phyloP scores from a whole-genome alignment of 2,329 filamentous ascomycete genomes.

The Aquanectria penicillioides region DNA sequence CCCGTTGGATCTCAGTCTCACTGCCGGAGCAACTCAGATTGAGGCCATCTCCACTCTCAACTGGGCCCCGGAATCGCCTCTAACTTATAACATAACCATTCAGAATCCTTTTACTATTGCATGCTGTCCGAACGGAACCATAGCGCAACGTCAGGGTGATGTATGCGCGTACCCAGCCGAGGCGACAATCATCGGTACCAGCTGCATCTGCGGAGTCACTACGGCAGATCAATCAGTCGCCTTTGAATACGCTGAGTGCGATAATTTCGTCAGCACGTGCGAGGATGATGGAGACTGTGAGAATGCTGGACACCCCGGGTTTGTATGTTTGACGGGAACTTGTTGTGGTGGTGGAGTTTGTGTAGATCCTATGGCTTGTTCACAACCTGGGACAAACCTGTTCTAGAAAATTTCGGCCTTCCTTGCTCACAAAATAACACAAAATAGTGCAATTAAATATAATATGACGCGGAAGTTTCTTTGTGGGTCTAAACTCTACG shows the following conservation, averaged over 20 bases:
- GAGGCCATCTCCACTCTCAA: conserved; percentile 43
- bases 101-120: conserved; percentile 47
- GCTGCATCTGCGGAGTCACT: conserved; percentile 49
- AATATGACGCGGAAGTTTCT: no score
- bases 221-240: conserved; percentile 39
- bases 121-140: conserved; percentile 44
- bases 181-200: conserved; percentile 43
- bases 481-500: no score
- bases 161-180: conserved; percentile 45
- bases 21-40: conserved; percentile 43
- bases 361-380: conserved; percentile 50
- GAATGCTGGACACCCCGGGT: conserved; percentile 34
- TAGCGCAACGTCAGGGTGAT: conserved; percentile 33
- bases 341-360: conserved; percentile 50
- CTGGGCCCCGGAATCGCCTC: conserved; percentile 40
- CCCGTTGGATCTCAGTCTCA: conserved; percentile 46
- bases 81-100: conserved; percentile 45
- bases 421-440: no score
- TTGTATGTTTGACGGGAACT: conserved; percentile 48
- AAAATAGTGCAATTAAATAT: no score
- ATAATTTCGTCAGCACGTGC: conserved; percentile 44
- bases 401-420: no score
- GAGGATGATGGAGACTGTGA: conserved; percentile 41
- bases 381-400: conserved; percentile 45
- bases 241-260: conserved; percentile 48